Evolutionary conservation across 2,329 filamentous ascomycete species (phyloP).

Genomic region (Cladosporium sphaerospermum): DNA sequence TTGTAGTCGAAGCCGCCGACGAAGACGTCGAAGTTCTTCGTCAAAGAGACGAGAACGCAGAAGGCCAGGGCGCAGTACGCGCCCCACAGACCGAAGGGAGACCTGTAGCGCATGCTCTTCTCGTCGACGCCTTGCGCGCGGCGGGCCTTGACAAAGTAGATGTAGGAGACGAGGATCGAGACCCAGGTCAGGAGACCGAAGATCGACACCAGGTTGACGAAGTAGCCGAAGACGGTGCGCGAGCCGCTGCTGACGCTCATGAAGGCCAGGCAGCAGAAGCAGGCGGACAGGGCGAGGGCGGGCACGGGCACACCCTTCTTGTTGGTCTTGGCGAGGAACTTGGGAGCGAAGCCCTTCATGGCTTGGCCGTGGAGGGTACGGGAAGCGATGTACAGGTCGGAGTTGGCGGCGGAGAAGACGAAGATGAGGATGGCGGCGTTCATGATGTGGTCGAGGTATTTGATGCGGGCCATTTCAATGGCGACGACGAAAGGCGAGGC

Average conservation of each 20-base stretch:
- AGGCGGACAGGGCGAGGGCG: constrained; percentile 54
- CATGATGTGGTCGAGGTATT: constrained; percentile 58
- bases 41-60: constrained; percentile 67
- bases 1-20: constrained; percentile 62
- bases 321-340: constrained; percentile 66
- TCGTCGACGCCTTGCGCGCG: constrained; percentile 41
- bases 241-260: constrained; percentile 41
- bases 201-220: constrained; percentile 39
- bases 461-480: constrained; percentile 58
- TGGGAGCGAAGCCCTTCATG: constrained; percentile 63
- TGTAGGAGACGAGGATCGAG: constrained; percentile 44
- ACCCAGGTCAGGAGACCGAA: constrained; percentile 43
- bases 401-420: constrained; percentile 72
- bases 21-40: constrained; percentile 78
- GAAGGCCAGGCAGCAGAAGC: constrained; percentile 54
- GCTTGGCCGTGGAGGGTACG: constrained; percentile 65
- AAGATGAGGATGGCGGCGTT: constrained; percentile 71
- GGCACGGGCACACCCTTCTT: constrained; percentile 64
- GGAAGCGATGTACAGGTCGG: constrained; percentile 68
- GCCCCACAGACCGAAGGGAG: constrained; percentile 65
- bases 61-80: constrained; percentile 63
- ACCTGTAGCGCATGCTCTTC: constrained; percentile 46
- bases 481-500: constrained; percentile 73
- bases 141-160: constrained; percentile 43
- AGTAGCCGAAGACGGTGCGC: constrained; percentile 42